Conservation (phyloP, 116 monocot genomes). For the Cymodocea nodosa region DNA sequence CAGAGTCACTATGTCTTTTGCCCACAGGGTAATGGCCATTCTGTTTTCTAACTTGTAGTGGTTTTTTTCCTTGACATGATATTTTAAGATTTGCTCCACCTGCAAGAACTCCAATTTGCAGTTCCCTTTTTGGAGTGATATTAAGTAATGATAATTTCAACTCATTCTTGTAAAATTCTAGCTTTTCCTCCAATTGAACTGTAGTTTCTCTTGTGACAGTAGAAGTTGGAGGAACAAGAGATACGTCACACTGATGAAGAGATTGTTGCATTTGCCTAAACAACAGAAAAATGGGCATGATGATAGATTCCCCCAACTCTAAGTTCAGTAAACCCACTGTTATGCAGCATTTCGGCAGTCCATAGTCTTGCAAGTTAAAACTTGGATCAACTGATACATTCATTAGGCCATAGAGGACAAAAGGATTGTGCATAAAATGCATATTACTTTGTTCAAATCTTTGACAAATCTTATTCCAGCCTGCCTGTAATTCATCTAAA, state of each 20-base stretch:
- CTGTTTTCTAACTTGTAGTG: background rate
- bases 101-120: conserved; percentile 34
- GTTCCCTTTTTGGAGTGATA: conserved; percentile 28
- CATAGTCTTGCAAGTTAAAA: conserved; percentile 8
- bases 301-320: conserved; percentile 35
- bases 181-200: conserved; percentile 14
- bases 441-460: conserved; percentile 20
- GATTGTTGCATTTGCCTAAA: conserved; percentile 17
- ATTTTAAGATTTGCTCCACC: conserved; percentile 39
- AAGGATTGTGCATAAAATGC: conserved; percentile 22
- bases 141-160: conserved; percentile 22
- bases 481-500: conserved; percentile 25
- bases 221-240: conserved; percentile 8
- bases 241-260: conserved; percentile 12
- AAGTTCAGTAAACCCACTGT: conserved; percentile 47
- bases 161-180: conserved; percentile 22
- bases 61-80: conserved; percentile 9
- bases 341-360: conserved; percentile 31
- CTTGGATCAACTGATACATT: conserved; percentile 20
- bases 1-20: conserved; percentile 11
- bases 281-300: conserved; percentile 15
- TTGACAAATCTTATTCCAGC: conserved; percentile 28
- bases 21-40: conserved; percentile 9
- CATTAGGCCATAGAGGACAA: conserved; percentile 43
- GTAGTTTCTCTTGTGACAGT: conserved; percentile 4